Conservation (phyloP, 1,284 basidiomycete species). For the Heterobasidion annosum region DNA sequence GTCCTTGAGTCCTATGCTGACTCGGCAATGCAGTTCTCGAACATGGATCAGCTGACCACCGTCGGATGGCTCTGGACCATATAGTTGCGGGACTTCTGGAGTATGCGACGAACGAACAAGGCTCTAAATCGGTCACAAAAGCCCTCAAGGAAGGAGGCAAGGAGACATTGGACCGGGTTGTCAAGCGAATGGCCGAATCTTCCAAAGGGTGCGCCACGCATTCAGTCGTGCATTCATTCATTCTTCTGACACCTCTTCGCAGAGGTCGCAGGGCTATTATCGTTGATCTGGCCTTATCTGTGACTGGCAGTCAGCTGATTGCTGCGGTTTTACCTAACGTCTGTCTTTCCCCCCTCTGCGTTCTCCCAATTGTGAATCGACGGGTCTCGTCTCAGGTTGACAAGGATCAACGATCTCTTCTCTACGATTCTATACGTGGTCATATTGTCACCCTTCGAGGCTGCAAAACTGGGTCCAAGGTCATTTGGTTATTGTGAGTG, state of each 20-base stretch:
- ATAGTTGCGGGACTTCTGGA: constrained; percentile 63
- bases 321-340: constrained; percentile 70
- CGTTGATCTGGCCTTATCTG: constrained; percentile 71
- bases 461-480: constrained; percentile 80
- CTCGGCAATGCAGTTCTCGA: constrained; percentile 50
- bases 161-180: constrained; percentile 59
- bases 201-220: constrained; percentile 50
- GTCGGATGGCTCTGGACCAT: constrained; percentile 63
- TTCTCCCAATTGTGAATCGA: background rate
- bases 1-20: background rate
- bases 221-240: background rate
- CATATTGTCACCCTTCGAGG: constrained; percentile 79
- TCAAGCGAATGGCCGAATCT: constrained; percentile 74
- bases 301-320: constrained; percentile 77
- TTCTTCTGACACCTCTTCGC: background rate
- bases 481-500: constrained; percentile 81
- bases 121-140: constrained; percentile 74
- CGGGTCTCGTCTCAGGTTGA: constrained; percentile 43
- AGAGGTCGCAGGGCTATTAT: constrained; percentile 74
- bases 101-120: constrained; percentile 73
- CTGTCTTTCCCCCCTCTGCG: constrained; percentile 9
- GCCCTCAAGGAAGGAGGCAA: constrained; percentile 75
- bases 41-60: constrained; percentile 67
- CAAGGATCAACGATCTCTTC: constrained; percentile 66
- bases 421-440: constrained; percentile 76